These are phyloP conservation scores for Pythium aphanidermatum DNA, from an alignment of 352 stramenopile genomes.

Conservation along the genomic window DNA sequence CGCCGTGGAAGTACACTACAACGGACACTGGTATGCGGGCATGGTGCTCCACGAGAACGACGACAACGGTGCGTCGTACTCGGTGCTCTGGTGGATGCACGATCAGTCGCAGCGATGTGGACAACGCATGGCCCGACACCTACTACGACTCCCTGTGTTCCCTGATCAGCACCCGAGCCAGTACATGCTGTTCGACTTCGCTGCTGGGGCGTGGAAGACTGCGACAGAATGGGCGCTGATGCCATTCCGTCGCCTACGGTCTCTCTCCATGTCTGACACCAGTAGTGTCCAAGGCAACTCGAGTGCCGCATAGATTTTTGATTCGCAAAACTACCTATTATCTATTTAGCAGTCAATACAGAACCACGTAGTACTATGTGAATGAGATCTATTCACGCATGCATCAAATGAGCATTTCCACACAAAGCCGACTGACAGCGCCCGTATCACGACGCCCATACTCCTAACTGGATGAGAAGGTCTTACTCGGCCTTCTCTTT, in stretches of 20 bases:
- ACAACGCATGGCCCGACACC: slow-evolving; percentile 36
- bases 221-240: slow-evolving; percentile 23
- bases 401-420: too few species aligned
- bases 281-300: slow-evolving; percentile 15
- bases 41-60: slow-evolving; percentile 58
- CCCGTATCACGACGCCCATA: too few species aligned
- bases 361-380: background rate
- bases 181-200: slow-evolving; percentile 46
- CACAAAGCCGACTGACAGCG: too few species aligned
- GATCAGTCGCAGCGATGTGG: slow-evolving; percentile 74
- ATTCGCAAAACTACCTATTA: background rate
- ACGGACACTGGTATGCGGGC: slow-evolving; percentile 53
- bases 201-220: slow-evolving; percentile 38
- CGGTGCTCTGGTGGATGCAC: slow-evolving; percentile 75
- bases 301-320: background rate
- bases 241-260: slow-evolving; percentile 20
- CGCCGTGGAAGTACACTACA: slow-evolving; percentile 53
- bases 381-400: too few species aligned
- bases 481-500: slow-evolving; percentile 73
- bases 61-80: slow-evolving; percentile 48
- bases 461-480: too few species aligned
- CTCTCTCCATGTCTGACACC: slow-evolving; percentile 14
- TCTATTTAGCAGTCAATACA: background rate
- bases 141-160: slow-evolving; percentile 41
- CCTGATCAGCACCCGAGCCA: slow-evolving; percentile 16